phyloP scores from a whole-genome alignment of 345 rosid genomes.

The Hypericum perforatum region DNA sequence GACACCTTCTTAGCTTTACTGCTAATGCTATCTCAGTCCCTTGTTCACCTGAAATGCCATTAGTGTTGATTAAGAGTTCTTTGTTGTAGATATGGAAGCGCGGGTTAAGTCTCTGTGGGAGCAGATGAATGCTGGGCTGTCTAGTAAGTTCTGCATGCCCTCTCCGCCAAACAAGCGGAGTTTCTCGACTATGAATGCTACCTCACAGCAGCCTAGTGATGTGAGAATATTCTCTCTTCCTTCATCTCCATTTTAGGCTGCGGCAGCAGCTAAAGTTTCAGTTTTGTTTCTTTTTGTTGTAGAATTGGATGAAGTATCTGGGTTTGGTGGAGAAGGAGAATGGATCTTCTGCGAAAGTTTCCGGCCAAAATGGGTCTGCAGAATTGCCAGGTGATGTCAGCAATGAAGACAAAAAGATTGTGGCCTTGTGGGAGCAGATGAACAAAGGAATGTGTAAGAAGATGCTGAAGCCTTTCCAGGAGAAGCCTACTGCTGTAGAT shows the following conservation, averaged over 20 bases:
- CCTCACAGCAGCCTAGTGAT: conserved; percentile 29
- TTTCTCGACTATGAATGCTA: conserved; percentile 15
- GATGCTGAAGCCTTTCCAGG: conserved; percentile 15
- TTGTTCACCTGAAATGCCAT: conserved; percentile 1
- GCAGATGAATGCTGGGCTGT: conserved; percentile 50
- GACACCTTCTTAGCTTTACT: no score
- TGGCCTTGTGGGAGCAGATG: conserved; percentile 13
- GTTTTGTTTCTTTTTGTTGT: not conserved
- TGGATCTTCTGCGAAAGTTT: not conserved
- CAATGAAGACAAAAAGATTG: conserved; percentile 6
- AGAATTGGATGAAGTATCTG: conserved; percentile 35
- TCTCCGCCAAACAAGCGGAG: conserved; percentile 16
- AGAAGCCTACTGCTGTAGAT: conserved; percentile 16
- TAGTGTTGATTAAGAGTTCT: not conserved
- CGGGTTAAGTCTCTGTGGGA: conserved; percentile 52
- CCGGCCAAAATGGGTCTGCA: not conserved
- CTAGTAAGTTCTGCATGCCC: conserved; percentile 20
- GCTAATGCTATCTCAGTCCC: not conserved
- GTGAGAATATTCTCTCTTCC: conserved; percentile 27
- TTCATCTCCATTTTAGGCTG: not conserved
- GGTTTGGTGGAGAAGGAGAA: conserved; percentile 12
- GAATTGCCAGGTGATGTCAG: not conserved
- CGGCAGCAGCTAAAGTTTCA: not conserved
- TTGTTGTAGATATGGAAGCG: conserved; percentile 26
- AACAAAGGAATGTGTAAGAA: conserved; percentile 18